Conservation (phyloP, 192 early-diverging fungal species). For the Radiomyces spectabilis region DNA sequence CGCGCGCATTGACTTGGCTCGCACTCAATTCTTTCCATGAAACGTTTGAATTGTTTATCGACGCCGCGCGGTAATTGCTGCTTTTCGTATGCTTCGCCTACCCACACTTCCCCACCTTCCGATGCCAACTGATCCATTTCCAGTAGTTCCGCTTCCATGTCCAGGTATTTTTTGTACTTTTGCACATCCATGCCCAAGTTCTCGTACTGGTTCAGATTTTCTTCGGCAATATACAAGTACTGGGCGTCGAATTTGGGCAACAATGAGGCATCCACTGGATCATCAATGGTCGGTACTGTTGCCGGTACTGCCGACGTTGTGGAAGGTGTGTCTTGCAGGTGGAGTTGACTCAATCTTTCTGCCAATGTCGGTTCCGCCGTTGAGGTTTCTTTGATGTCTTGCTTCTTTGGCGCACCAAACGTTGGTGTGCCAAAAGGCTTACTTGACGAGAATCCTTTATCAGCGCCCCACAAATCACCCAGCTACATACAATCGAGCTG, state of each 20-base stretch:
- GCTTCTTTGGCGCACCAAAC: not conserved
- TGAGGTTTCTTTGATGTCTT: not conserved
- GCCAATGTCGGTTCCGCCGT: not conserved
- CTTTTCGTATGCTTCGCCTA: constrained; percentile 81
- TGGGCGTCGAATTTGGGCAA: constrained; percentile 35
- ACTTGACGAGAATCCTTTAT: not conserved
- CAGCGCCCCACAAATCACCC: constrained; percentile 8
- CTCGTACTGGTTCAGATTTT: constrained; percentile 29
- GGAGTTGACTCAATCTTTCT: not conserved
- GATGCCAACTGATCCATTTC: constrained; percentile 20
- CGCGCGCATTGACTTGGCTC: constrained; percentile 83
- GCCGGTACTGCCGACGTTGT: not conserved
- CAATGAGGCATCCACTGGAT: not conserved
- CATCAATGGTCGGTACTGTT: not conserved
- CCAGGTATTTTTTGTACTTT: constrained; percentile 37
- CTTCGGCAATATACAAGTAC: constrained; percentile 47
- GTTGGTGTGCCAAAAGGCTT: not conserved
- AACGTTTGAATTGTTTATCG: constrained; percentile 76
- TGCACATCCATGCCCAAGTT: constrained; percentile 21
- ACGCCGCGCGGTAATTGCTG: constrained; percentile 56
- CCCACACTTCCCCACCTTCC: constrained; percentile 46
- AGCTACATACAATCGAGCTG: not conserved
- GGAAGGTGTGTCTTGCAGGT: not conserved
- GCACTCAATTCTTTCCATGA: constrained; percentile 58
- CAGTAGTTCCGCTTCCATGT: constrained; percentile 28